phyloP scores from a whole-genome alignment of 352 stramenopile species.

The Globisporangium uncinulatum region DNA sequence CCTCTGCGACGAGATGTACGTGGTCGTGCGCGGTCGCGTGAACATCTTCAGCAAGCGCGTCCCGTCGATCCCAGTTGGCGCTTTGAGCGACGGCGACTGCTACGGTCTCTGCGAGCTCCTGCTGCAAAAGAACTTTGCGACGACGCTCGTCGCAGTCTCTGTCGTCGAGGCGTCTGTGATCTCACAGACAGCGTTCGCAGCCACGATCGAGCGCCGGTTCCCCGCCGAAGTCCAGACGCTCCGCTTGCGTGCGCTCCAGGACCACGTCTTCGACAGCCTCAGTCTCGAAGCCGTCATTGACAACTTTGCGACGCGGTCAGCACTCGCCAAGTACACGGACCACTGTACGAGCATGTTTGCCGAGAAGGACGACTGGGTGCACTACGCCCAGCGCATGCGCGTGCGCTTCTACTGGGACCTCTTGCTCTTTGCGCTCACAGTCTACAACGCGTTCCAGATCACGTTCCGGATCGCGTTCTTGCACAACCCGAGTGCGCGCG shows the following conservation, averaged over 20 bases:
- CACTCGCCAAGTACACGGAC: slow-evolving; percentile 41
- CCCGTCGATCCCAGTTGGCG: slow-evolving; percentile 34
- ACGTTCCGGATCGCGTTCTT: slow-evolving; percentile 72
- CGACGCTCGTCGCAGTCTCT: slow-evolving; percentile 39
- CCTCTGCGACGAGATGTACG: slow-evolving; percentile 67
- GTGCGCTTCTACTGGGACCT: slow-evolving; percentile 63
- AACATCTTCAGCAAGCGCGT: slow-evolving; percentile 51
- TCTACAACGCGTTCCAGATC: slow-evolving; percentile 66
- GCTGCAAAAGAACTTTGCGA: slow-evolving; percentile 44
- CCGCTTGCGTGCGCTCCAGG: slow-evolving; percentile 29
- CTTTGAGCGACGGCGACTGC: slow-evolving; percentile 46
- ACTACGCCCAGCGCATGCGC: slow-evolving; percentile 46
- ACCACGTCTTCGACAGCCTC: slow-evolving; percentile 40
- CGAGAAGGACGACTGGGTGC: slow-evolving; percentile 34
- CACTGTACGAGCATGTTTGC: slow-evolving; percentile 59
- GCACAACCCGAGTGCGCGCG: slow-evolving; percentile 16
- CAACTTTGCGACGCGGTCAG: slow-evolving; percentile 38
- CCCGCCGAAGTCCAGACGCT: slow-evolving; percentile 34
- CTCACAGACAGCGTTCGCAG: slow-evolving; percentile 31
- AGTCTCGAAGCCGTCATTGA: slow-evolving; percentile 41
- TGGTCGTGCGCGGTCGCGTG: slow-evolving; percentile 51
- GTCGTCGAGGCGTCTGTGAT: slow-evolving; percentile 58
- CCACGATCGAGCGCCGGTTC: slow-evolving; percentile 46
- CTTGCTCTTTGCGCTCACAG: slow-evolving; percentile 37
- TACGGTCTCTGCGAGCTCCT: slow-evolving; percentile 65